Evolutionary conservation across 2,329 filamentous ascomycete genomes (phyloP).

Genomic region (Phyllosticta citrichinensis): DNA sequence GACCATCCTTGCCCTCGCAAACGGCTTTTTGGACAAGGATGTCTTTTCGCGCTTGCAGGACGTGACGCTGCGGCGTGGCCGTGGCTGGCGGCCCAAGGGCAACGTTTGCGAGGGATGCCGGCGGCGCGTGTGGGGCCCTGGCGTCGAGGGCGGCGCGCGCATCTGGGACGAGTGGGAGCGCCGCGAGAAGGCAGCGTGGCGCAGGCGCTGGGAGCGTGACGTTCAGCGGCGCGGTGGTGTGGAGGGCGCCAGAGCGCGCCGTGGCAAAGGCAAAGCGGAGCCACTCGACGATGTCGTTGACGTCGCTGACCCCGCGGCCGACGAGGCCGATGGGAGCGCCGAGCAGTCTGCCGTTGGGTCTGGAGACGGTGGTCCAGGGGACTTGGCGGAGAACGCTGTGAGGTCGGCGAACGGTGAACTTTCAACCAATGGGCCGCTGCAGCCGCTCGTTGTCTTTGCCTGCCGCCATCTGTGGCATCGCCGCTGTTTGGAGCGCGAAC

Average conservation of each 20-base stretch:
- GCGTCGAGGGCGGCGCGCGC: constrained; percentile 48
- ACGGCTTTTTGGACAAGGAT: constrained; percentile 77
- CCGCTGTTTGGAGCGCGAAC: constrained; percentile 22
- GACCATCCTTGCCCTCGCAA: constrained; percentile 75
- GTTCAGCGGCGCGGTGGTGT: constrained; percentile 17
- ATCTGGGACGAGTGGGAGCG: constrained; percentile 78
- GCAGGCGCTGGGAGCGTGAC: constrained; percentile 22
- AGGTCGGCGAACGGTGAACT: constrained; percentile 20
- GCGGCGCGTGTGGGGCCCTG: constrained; percentile 77
- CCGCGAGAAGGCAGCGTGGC: constrained; percentile 35
- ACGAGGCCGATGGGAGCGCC: constrained; percentile 34
- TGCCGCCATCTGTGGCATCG: constrained; percentile 32
- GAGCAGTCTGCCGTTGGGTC: constrained; percentile 8
- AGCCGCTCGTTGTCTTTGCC: constrained; percentile 27
- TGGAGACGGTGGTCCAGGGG: constrained; percentile 21
- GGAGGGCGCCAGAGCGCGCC: constrained; percentile 30
- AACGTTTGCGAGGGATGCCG: constrained; percentile 84
- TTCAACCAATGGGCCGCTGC: neutral
- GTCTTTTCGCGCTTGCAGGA: constrained; percentile 75
- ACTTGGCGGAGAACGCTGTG: constrained; percentile 33
- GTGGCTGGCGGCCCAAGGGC: constrained; percentile 79
- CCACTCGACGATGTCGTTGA: constrained; percentile 24
- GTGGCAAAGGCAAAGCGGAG: constrained; percentile 43
- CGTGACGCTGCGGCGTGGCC: constrained; percentile 63
- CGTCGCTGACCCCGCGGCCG: constrained; percentile 21